Evolutionary conservation across 2,329 filamentous ascomycete species (phyloP).

Genomic region (Alternaria postmessia): DNA sequence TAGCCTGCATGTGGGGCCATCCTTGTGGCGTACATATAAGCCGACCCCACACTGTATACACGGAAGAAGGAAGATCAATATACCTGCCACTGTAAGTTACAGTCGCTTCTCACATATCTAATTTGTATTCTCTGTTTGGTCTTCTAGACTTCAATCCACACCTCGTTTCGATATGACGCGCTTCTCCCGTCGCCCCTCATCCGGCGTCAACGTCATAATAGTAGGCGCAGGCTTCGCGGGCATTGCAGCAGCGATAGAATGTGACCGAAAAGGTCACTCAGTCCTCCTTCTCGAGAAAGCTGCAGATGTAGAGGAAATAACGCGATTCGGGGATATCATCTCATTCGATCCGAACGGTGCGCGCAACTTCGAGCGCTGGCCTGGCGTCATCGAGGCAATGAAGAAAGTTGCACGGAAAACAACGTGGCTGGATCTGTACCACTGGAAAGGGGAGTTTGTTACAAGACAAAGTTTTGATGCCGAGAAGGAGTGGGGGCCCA

Average conservation of each 20-base stretch:
- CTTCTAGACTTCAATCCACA: not conserved
- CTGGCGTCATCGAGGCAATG: slow-evolving; percentile 58
- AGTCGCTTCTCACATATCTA: not conserved
- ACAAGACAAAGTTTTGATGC: slow-evolving; percentile 59
- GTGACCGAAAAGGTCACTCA: slow-evolving; percentile 66
- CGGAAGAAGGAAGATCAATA: not conserved
- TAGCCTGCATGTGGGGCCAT: slow-evolving; percentile 13
- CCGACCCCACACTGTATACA: slow-evolving; percentile 9
- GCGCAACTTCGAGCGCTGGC: slow-evolving; percentile 64
- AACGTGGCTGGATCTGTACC: slow-evolving; percentile 67
- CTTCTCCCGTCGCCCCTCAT: slow-evolving; percentile 28
- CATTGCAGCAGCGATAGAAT: slow-evolving; percentile 70
- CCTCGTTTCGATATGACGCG: slow-evolving; percentile 13
- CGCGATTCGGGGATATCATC: slow-evolving; percentile 68
- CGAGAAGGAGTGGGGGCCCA: slow-evolving; percentile 55
- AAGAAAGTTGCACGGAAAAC: slow-evolving; percentile 60
- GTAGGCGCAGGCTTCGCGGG: slow-evolving; percentile 65
- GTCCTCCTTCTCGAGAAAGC: slow-evolving; percentile 63
- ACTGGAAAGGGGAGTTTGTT: slow-evolving; percentile 69
- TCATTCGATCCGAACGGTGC: slow-evolving; percentile 68
- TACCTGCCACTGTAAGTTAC: not conserved
- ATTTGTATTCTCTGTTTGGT: not conserved
- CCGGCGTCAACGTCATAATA: slow-evolving; percentile 55
- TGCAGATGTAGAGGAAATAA: slow-evolving; percentile 61
- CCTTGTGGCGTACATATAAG: not conserved